Evolutionary conservation across 805 yeast species (phyloP), one percentile per base, ranked within the genome.

Genomic region (Wickerhamiella kurtzmanii): DNA sequence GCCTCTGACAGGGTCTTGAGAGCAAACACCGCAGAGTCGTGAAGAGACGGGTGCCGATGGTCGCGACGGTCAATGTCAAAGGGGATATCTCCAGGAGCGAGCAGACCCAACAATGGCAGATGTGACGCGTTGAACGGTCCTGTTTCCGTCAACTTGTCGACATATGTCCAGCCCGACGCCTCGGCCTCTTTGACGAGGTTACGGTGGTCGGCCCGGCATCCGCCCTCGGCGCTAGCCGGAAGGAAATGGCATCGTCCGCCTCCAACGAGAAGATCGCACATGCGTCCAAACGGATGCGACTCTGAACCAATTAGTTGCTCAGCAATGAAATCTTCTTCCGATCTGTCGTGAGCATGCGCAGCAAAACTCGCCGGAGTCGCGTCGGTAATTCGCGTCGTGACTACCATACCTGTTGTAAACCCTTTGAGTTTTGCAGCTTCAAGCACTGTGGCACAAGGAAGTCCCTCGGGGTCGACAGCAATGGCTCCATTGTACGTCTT

Each of bases 331-430:
- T 82, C 88, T 62, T 87, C 94, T 66, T 82, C 84, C 55, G 67
- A 72, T 59, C 97, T 73, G 59, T 68, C 73, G 53, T 79, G 79
- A 13, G 73, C 92, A 61, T 88, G 97, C 2, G 94, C 57, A 37
- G 85, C 77, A 61, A 86, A 88, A 0, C 88, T 78, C 11, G 95
- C 96, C 0, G 96, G 96, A 0, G 96, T 88, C 15, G 96, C 96
- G 61, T 88, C 96, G 6, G 96, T 85, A 53, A 88, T 75, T 52
- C 94, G 74, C 0, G 96, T 87, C 22, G 95, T 88, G 22, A 87
- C 96, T 21, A 88, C 96, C 44, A 88, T 67, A 0, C 96, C 97
- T 0, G 96, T 88, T 55, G 70, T 63, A 64, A 79, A 85, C 0
- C 95, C 95, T 49, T 75, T 69, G 47, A 80, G 67, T 54, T 88